Conservation (phyloP, 2,329 filamentous ascomycete genomes). For the Penicillium sclerotigenum region DNA sequence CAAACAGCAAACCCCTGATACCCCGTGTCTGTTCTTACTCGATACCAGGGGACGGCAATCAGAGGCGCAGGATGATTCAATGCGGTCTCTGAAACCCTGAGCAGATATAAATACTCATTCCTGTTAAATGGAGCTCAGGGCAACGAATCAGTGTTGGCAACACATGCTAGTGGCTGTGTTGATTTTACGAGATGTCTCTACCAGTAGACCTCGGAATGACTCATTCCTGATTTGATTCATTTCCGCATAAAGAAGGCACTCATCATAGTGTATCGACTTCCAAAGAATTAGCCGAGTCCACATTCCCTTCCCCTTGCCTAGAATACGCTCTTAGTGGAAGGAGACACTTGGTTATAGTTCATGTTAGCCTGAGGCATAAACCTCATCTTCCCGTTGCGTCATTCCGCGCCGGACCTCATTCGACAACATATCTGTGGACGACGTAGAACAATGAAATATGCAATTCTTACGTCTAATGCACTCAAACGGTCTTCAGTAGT, state of each 20-base stretch:
- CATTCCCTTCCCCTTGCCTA: not conserved
- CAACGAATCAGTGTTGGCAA: not conserved
- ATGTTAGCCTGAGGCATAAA: slow-evolving; percentile 16
- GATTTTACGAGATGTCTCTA: not conserved
- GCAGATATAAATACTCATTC: not conserved
- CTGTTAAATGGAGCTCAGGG: no score
- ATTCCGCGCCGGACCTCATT: slow-evolving; percentile 8
- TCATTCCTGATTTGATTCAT: not conserved
- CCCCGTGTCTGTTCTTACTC: not conserved
- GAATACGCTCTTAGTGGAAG: not conserved
- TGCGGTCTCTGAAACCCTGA: not conserved
- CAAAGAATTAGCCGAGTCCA: not conserved
- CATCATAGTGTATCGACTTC: not conserved
- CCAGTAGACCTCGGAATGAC: not conserved
- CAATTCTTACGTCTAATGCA: slow-evolving; percentile 3
- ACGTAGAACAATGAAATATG: slow-evolving; percentile 23
- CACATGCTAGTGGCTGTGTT: not conserved
- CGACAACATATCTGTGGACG: slow-evolving; percentile 10
- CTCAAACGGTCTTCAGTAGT: not conserved
- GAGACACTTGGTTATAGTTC: not conserved
- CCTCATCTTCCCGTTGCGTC: slow-evolving; percentile 13
- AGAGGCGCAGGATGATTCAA: not conserved
- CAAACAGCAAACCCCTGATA: not conserved
- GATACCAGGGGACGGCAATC: not conserved
- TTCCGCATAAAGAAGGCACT: no score